A percentile compares a stretch with the other conserved stretches of the same genome.
Conservation (phyloP, 768 basidiomycete genomes). For the Lentinus brumalis region DNA sequence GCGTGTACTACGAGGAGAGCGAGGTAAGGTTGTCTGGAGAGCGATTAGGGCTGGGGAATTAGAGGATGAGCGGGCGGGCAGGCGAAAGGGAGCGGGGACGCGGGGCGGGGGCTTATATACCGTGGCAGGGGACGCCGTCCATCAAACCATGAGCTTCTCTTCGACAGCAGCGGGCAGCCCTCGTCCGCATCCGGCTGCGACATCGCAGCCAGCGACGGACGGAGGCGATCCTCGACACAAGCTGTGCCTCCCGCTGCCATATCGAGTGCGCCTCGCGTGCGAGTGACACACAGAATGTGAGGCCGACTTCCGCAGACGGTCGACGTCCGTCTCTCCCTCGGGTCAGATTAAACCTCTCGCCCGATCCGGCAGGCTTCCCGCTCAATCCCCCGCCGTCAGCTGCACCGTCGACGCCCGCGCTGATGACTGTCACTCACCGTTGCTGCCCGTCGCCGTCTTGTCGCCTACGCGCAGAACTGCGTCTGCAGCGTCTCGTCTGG, state of each 20-base stretch:
- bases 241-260: background rate
- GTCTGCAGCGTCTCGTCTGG: no score
- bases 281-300: background rate
- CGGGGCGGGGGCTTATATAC: constrained; percentile 22
- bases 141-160: constrained; percentile 22
- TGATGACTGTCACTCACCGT: background rate
- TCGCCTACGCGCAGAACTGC: no score
- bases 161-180: constrained; percentile 15
- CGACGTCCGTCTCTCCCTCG: background rate
- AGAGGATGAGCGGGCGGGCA: constrained; percentile 9
- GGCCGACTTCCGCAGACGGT: background rate
- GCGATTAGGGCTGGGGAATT: constrained; percentile 12
- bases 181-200: constrained; percentile 17
- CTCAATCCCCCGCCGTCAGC: background rate
- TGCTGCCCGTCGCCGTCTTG: background rate
- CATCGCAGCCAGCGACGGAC: constrained; percentile 6
- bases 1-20: constrained; percentile 9
- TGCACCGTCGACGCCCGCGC: background rate
- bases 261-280: background rate
- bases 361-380: background rate
- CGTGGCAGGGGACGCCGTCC: constrained; percentile 15
- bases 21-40: constrained; percentile 6
- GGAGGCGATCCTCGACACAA: constrained; percentile 11
- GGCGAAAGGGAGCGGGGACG: constrained; percentile 12
- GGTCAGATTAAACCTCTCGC: background rate